phyloP scores from a whole-genome alignment of 768 basidiomycete species.

The Tricholoma sp. region DNA sequence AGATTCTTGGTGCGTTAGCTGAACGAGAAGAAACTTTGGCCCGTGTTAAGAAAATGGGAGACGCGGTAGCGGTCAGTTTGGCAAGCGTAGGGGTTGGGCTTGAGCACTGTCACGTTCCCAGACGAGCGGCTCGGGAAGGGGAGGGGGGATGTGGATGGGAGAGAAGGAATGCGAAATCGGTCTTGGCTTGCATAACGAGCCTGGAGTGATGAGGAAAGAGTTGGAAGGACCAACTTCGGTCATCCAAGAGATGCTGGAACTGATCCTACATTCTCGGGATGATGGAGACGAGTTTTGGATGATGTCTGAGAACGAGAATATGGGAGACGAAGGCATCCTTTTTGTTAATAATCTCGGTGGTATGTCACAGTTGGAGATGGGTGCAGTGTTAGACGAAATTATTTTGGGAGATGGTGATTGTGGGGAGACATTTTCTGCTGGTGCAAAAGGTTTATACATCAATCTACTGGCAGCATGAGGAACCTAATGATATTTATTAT shows the following conservation, averaged over 20 bases:
- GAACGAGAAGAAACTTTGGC: conserved; percentile 32
- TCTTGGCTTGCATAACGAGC: conserved; percentile 54
- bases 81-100: conserved; percentile 37
- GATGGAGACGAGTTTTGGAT: conserved; percentile 9
- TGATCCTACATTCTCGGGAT: conserved; percentile 40
- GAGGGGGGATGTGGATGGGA: conserved; percentile 10
- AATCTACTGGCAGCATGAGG: not conserved
- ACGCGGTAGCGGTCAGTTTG: conserved; percentile 26
- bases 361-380: conserved; percentile 46
- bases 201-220: conserved; percentile 31
- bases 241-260: conserved; percentile 27
- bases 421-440: conserved; percentile 51
- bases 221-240: conserved; percentile 30
- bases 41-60: conserved; percentile 29
- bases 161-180: conserved; percentile 41
- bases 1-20: conserved; percentile 48
- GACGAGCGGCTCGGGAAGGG: conserved; percentile 23
- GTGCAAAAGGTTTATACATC: conserved; percentile 28
- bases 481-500: not conserved
- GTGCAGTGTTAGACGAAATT: conserved; percentile 41
- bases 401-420: conserved; percentile 57
- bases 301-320: no score
- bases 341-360: conserved; percentile 57
- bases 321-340: conserved; percentile 42
- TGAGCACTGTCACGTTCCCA: conserved; percentile 57